Conservation (phyloP, 768 basidiomycete genomes). For the Gloeostereum incarnatum region DNA sequence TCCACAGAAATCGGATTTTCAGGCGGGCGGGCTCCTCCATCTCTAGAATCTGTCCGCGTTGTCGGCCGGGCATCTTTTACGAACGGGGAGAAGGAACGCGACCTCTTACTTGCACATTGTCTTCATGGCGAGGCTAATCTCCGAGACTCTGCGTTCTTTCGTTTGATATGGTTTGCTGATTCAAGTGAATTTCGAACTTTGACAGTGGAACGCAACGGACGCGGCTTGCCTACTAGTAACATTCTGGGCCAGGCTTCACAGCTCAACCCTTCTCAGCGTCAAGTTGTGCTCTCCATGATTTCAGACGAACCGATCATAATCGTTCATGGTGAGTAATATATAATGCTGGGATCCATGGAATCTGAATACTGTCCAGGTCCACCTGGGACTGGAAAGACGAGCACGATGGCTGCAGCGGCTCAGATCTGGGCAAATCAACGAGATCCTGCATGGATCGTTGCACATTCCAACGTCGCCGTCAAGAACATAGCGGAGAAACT, state of each 20-base stretch:
- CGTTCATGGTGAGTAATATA: conserved; percentile 23
- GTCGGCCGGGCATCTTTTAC: conserved; percentile 31
- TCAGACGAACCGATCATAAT: conserved; percentile 21
- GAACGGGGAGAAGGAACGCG: conserved; percentile 26
- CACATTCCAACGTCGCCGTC: conserved; percentile 41
- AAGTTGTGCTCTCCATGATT: conserved; percentile 26
- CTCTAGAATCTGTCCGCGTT: conserved; percentile 23
- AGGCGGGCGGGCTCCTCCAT: conserved; percentile 12
- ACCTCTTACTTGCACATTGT: conserved; percentile 24
- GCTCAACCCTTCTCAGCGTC: conserved; percentile 27
- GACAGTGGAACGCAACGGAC: conserved; percentile 8
- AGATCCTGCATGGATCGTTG: conserved; percentile 28
- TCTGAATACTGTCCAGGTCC: conserved; percentile 21
- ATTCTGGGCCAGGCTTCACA: neutral
- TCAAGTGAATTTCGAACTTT: no score
- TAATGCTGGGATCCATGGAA: neutral
- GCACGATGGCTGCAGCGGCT: conserved; percentile 35
- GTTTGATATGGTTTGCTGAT: conserved; percentile 31
- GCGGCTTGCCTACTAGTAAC: neutral
- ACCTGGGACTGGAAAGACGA: conserved; percentile 46
- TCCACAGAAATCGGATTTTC: conserved; percentile 22
- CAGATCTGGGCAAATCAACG: conserved; percentile 20
- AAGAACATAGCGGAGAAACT: conserved; percentile 40
- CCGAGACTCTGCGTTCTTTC: conserved; percentile 22
- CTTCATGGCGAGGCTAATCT: conserved; percentile 23